Evolutionary conservation across 2,329 filamentous ascomycete species (phyloP), one percentile per base, ranked within the genome.

Genomic region (Xylariales sp.): DNA sequence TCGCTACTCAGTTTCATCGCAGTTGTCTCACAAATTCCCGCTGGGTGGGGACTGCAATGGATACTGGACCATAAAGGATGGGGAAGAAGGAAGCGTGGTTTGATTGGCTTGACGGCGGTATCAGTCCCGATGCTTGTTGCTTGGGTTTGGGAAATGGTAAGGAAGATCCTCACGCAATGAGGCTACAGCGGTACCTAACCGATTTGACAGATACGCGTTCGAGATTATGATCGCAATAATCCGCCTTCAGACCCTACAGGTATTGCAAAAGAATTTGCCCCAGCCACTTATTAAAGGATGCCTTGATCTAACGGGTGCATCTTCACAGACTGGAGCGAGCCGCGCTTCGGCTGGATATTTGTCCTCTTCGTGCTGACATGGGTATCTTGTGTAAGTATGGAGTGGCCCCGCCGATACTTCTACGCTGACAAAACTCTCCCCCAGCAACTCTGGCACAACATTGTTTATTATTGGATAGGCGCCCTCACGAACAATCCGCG

Each of bases 21-120:
- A 4, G 54, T 60, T 14, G 47, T 58, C 2, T 22, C 61, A 9
- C 59, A 63, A 39, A 58, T 62, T 7, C 56, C 57, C 4, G 50
- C 48, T 14, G 55, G 53, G 2, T 53, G 45, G 25, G 51, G 47
- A 7, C 40, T 61, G 12, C 52, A 45, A 28, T 44, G 39, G 38
- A 42, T 52, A 34, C 46, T 52, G 4, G 50, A 52, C 31, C 40
- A 47, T 20, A 37, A 38, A 8, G 7, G 7, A 7, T 43, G 41
- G 41, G 28, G 29, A 1, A 32, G 41, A 15, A 24, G 34, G 14
- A 52, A 42, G 25, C 46, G 50, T 25, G 53, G 45, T 3, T 31
- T 54, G 3, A 31, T 53, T 8, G 54, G 54, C 12, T 40, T 57
- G 4, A 48, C 47, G 2, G 45, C 44, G 11, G 52, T 58, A 7